phyloP scores from a whole-genome alignment of 192 early-diverging fungal species.

The Anaeromyces robustus region DNA sequence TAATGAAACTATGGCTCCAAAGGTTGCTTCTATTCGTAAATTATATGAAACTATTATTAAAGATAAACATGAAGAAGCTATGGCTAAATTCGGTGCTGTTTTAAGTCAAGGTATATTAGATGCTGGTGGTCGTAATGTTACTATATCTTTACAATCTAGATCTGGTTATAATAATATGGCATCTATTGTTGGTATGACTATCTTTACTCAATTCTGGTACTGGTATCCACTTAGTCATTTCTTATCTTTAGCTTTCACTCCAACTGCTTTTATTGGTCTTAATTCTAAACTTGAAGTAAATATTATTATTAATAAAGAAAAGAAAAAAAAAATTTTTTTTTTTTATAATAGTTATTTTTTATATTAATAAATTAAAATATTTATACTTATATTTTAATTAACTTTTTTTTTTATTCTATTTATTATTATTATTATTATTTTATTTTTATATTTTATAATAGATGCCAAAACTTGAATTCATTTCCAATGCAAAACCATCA shows the following conservation, averaged over 20 bases:
- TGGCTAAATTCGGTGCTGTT: constrained; percentile 90
- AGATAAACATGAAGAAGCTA: constrained; percentile 82
- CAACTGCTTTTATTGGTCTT: constrained; percentile 89
- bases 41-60: constrained; percentile 73
- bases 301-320: background rate
- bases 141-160: constrained; percentile 73
- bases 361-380: too few species aligned
- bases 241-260: constrained; percentile 80
- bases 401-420: background rate
- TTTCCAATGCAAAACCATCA: constrained; percentile 71
- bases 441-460: constrained; percentile 11
- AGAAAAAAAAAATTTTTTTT: constrained; percentile 1
- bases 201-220: constrained; percentile 99
- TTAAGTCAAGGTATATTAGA: constrained; percentile 96
- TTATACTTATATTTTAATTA: background rate
- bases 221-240: constrained; percentile 98
- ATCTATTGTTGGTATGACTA: constrained; percentile 95
- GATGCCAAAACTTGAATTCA: constrained; percentile 70
- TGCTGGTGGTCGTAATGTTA: constrained; percentile 95
- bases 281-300: constrained; percentile 63
- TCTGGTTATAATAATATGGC: constrained; percentile 81
- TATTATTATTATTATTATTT: too few species aligned
- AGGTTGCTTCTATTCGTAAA: constrained; percentile 72
- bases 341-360: background rate
- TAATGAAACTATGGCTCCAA: constrained; percentile 66